Evolutionary conservation across 2,329 filamentous ascomycete species (phyloP).

Genomic region (Diplocarpon mali): DNA sequence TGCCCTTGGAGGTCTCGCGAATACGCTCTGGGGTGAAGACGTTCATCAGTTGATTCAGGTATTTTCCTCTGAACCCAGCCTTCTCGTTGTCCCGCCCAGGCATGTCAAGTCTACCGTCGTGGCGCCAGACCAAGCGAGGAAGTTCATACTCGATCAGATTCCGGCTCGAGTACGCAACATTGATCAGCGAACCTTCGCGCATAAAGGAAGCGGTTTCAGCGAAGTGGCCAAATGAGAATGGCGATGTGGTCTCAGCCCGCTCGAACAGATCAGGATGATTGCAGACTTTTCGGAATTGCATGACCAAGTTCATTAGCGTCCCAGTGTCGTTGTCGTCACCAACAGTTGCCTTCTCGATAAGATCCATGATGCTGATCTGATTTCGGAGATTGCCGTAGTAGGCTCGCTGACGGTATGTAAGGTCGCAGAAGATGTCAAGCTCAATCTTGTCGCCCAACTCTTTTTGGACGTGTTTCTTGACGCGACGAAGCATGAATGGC

Average conservation of each 20-base stretch:
- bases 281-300: slow-evolving; percentile 99
- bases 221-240: slow-evolving; percentile 74
- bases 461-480: slow-evolving; percentile 99
- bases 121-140: slow-evolving; percentile 72
- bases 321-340: slow-evolving; percentile 92
- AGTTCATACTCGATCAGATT: slow-evolving; percentile 77
- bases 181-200: slow-evolving; percentile 70
- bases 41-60: slow-evolving; percentile 73
- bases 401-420: slow-evolving; percentile 90
- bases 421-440: slow-evolving; percentile 87
- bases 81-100: slow-evolving; percentile 60
- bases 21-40: slow-evolving; percentile 80
- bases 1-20: slow-evolving; percentile 45
- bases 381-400: slow-evolving; percentile 89
- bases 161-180: slow-evolving; percentile 78
- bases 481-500: slow-evolving; percentile 97
- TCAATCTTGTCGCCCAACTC: slow-evolving; percentile 99
- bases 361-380: slow-evolving; percentile 96
- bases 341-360: slow-evolving; percentile 91
- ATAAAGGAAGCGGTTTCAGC: slow-evolving; percentile 94
- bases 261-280: slow-evolving; percentile 98
- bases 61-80: slow-evolving; percentile 72
- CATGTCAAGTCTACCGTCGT: slow-evolving; percentile 65
- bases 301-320: slow-evolving; percentile 96
- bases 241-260: slow-evolving; percentile 80